Base-by-base conservation (phyloP, 768 basidiomycete species). In the Kwoniella shandongensis region DNA sequence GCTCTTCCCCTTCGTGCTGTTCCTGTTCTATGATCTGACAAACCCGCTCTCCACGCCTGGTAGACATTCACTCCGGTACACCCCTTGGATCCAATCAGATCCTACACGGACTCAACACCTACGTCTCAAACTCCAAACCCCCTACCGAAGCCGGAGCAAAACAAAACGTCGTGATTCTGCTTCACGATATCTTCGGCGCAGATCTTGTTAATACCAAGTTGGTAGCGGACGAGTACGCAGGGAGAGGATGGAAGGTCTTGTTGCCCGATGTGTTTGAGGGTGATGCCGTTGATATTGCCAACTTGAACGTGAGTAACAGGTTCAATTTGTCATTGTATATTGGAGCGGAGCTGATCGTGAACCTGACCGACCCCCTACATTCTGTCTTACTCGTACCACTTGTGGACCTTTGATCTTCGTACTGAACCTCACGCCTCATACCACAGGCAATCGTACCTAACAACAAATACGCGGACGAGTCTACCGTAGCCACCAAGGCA, bases 161-260 rank as follows among this genome's bases (percentile, higher is more conserved):
- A 54, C 59, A 67, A 35, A 70, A 74, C 59, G 70, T 70, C 1
- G 61, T 76, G 42, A 61, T 79, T 46, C 69, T 77, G 57, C 62
- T 79, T 27, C 51, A 72, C 23, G 76, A 77, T 52, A 72, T 79
- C 55, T 79, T 79, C 51, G 78, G 78, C 23, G 69, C 67, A 27
- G 65, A 77, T 36, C 60, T 76, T 12, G 45, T 63, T 50, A 72
- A 77, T 48, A 58, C 70, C 23, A 65, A 71, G 40, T 38, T 65
- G 2, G 56, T 57, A 11, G 44, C 48, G 44, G 25, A 25, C 12
- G 6, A 22, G 5, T 52, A 15, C 23, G 76, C 78, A 6, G 63
- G 61, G 18, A 54, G 68, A 12, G 78, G 76, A 22, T 76, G 70
- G 62, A 67, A 72, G 42, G 74, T 76, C 20, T 44, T 69, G 22